Base-by-base conservation (phyloP, 345 rosid genomes). In the Dimocarpus longan region DNA sequence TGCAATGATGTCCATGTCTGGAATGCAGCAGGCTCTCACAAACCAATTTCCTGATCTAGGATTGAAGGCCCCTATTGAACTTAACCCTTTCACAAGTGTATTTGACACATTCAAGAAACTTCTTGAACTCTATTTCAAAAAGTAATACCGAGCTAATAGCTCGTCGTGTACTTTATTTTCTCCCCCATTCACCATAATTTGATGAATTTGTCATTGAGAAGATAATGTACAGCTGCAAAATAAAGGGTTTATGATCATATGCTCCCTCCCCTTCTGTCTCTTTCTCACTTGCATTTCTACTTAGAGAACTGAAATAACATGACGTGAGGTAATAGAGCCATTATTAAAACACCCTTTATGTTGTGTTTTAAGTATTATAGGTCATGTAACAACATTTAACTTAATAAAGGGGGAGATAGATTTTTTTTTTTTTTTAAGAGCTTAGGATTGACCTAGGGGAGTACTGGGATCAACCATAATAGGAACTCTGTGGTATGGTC, bases 21-120 rank as follows among this genome's bases (percentile, higher is more conserved):
- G 97, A 19, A 93, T 93, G 99, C 94, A 96, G 69, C 86, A 85
- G 83, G 94, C 99, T 18, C 80, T 96, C 56, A 96, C 94, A 19
- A 96, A 93, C 84, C 91, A 93, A 78, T 96, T 96, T 77, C 98
- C 99, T 62, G 98, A 96, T 82, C 84, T 93, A 16, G 93, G 75
- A 69, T 79, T 96, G 18, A 90, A 74, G 40, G 77, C 85, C 24
- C 6, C 97, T 0, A 54, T 96, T n/a, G 84, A 52, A 42, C 8
- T 96, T 66, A 82, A 96, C 69, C 97, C 99, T 8, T 89, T 96
- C 62, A 91, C 97, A 8, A 92, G 95, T 80, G 87, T 92, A 71
- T 91, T 93, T 67, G 97, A 91, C 74, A 93, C 99, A 48, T 87
- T 93, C 76, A 96, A 90, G 94, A 96, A 96, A 90, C 98, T 92